Evolutionary conservation across 2,329 filamentous ascomycete genomes (phyloP), one percentile per base, ranked within the genome.

Genomic region (Pezicula neosporulosa): DNA sequence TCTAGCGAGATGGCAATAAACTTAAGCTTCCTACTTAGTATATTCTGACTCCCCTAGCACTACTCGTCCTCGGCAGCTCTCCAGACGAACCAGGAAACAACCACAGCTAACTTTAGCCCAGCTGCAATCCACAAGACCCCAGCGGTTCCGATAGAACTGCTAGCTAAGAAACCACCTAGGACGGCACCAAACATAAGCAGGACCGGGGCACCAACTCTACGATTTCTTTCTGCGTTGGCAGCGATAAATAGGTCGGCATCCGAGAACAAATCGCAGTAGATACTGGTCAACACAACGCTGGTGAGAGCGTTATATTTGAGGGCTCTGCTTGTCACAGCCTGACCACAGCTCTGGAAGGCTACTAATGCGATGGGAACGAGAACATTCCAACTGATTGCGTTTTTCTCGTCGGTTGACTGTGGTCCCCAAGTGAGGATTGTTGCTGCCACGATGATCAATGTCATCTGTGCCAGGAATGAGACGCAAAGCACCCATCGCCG

Each of bases 221-320:
- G 69, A 60, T 81, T 78, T 43, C 80, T 67, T 59, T 82, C 76
- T 2, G 70, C 63, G 46, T 80, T 77, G 2, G 66, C 61, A 12
- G 66, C 53, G 2, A 66, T 63, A 18, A 79, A 68, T 21, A 82
- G 56, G 18, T 73, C 69, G 6, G 73, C 68, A 56, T 90, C 86
- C 1, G 84, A 86, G 62, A 90, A 90, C n/a, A 92, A 63, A 64
- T 92, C 88, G 64, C 86, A 90, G 72, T 91, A 92, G 56, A 89
- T 83, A 63, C 86, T 90, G 1, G 88, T 92, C 50, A 93, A 68
- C 4, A 91, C 88, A 9, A 91, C 87, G 56, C 85, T 89, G 0
- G 87, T 90, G 28, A 91, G 69, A 1, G 81, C 80, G 51, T 82
- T 83, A 64, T 82, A 86, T 63, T 83, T 78, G 54, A 92, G 69